Evolutionary conservation across 1,284 basidiomycete genomes (phyloP).

Genomic region (Peniophora sp.): DNA sequence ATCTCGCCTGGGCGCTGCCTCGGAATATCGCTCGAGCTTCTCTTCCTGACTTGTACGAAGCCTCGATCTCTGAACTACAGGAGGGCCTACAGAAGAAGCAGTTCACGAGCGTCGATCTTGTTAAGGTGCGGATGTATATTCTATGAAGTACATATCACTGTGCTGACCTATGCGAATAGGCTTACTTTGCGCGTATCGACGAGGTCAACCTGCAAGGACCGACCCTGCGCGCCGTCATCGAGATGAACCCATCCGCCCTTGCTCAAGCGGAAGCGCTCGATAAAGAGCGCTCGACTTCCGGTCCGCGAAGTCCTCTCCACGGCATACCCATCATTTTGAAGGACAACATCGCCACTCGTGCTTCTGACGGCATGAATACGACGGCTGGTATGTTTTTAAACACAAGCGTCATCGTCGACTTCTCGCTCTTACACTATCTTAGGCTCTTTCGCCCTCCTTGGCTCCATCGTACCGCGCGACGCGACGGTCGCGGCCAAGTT

Average conservation of each 20-base stretch:
- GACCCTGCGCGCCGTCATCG: constrained; percentile 52
- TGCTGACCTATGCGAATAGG: constrained; percentile 24
- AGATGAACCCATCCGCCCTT: constrained; percentile 54
- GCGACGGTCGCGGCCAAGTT: constrained; percentile 29
- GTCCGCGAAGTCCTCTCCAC: constrained; percentile 49
- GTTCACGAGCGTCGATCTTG: constrained; percentile 58
- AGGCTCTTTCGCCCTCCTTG: constrained; percentile 34
- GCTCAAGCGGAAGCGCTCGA: constrained; percentile 48
- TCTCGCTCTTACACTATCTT: not conserved
- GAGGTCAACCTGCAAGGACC: constrained; percentile 66
- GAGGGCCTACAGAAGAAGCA: constrained; percentile 38
- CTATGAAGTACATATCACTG: not conserved
- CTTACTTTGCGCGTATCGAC: constrained; percentile 62
- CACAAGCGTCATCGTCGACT: not conserved
- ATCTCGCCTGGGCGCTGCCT: no score
- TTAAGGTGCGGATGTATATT: constrained; percentile 34
- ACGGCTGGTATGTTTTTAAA: constrained; percentile 19
- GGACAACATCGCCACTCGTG: constrained; percentile 42
- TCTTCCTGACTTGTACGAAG: constrained; percentile 58
- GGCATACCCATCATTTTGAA: constrained; percentile 68
- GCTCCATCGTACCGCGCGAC: constrained; percentile 32
- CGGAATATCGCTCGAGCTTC: not conserved
- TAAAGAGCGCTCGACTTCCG: constrained; percentile 36
- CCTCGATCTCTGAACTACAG: constrained; percentile 49
- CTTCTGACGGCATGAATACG: constrained; percentile 42